Percentiles rank a stretch among this genome's conserved stretches.
phyloP scores from a whole-genome alignment of 805 yeast species.

The Yarrowia sp. region DNA sequence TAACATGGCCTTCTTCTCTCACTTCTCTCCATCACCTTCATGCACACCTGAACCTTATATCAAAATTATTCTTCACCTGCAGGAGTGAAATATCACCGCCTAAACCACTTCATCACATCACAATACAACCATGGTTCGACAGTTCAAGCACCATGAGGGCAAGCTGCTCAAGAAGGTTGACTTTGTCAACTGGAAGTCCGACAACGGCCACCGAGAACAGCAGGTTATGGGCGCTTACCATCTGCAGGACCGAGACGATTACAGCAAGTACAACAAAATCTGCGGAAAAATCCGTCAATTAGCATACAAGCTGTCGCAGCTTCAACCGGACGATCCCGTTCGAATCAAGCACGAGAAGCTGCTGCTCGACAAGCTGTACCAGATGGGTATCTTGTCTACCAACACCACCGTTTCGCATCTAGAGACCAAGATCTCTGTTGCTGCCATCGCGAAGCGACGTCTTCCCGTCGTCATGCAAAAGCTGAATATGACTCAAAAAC shows the following conservation, averaged over 20 bases:
- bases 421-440: constrained; percentile 89
- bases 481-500: constrained; percentile 88
- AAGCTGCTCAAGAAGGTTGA: constrained; percentile 94
- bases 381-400: constrained; percentile 89
- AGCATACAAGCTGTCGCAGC: constrained; percentile 81
- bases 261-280: constrained; percentile 88
- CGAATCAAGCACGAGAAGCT: constrained; percentile 88
- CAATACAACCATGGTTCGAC: constrained; percentile 52
- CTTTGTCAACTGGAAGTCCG: constrained; percentile 97
- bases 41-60: constrained; percentile 11
- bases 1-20: too few species aligned
- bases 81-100: constrained; percentile 3
- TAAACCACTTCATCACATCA: not conserved
- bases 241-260: constrained; percentile 93
- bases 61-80: constrained; percentile 8
- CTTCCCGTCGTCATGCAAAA: constrained; percentile 95
- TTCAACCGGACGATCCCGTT: constrained; percentile 87
- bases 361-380: constrained; percentile 82
- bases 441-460: constrained; percentile 90
- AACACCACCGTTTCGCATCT: constrained; percentile 84
- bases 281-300: constrained; percentile 91
- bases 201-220: constrained; percentile 93
- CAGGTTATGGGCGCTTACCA: constrained; percentile 95
- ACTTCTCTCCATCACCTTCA: too few species aligned
- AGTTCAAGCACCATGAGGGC: constrained; percentile 93